Percentiles rank a stretch among this genome's conserved stretches.
Evolutionary conservation across 2,329 filamentous ascomycete genomes (phyloP).

Genomic region (Arachnomyces sp.): DNA sequence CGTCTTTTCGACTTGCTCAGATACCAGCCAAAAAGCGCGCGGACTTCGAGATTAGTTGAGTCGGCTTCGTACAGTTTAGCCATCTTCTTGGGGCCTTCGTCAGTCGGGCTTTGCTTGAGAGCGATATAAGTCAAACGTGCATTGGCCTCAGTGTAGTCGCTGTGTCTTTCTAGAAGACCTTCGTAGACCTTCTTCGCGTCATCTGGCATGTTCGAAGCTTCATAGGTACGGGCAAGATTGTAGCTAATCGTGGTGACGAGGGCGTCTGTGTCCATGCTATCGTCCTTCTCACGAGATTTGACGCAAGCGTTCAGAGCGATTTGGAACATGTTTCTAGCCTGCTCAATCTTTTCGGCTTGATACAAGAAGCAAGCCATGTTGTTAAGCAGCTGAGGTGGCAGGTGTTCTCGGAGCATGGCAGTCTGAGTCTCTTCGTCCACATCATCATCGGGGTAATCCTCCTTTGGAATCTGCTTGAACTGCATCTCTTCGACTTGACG

Average conservation of each 20-base stretch:
- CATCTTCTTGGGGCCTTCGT: constrained; percentile 79
- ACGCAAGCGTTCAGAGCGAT: constrained; percentile 83
- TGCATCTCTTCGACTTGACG: constrained; percentile 89
- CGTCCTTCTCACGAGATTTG: constrained; percentile 66
- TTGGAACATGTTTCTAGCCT: constrained; percentile 82
- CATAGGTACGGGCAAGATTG: constrained; percentile 89
- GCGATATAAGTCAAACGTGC: constrained; percentile 86
- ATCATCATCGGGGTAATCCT: constrained; percentile 54
- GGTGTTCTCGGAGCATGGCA: constrained; percentile 60
- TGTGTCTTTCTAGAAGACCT: constrained; percentile 71
- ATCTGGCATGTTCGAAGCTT: constrained; percentile 69
- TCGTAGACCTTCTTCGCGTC: constrained; percentile 86
- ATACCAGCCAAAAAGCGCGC: constrained; percentile 92
- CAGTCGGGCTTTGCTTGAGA: constrained; percentile 67
- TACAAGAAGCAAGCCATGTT: constrained; percentile 97
- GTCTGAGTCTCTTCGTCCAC: constrained; percentile 52
- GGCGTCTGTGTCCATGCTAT: constrained; percentile 74
- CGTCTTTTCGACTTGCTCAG: constrained; percentile 81
- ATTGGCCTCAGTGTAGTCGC: constrained; percentile 85
- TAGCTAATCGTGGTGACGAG: constrained; percentile 94
- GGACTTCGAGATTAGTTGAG: constrained; percentile 78
- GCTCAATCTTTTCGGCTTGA: constrained; percentile 70
- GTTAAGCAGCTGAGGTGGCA: constrained; percentile 87
- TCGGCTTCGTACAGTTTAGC: constrained; percentile 78
- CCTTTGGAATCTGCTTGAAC: constrained; percentile 64